Conservation (phyloP, 2,329 filamentous ascomycete species). For the Aspergillus japonicus region DNA sequence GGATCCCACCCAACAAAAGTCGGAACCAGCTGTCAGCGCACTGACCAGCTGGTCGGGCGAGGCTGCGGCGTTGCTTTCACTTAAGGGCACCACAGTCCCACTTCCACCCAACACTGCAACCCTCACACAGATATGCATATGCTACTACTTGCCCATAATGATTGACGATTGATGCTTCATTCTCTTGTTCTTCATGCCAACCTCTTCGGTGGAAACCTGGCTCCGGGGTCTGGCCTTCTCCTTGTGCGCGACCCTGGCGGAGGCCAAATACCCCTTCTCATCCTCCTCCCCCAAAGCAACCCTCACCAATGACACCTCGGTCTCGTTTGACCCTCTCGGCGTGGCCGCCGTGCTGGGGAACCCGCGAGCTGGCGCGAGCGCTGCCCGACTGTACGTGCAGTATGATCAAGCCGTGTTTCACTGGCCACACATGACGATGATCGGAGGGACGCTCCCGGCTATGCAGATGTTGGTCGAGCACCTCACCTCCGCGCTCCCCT, state of each 20-base stretch:
- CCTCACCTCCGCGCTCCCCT: conserved; percentile 24
- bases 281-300: conserved; percentile 13
- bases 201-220: background rate
- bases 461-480: conserved; percentile 35
- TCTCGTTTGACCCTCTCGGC: conserved; percentile 36
- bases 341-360: conserved; percentile 34
- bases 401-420: conserved; percentile 27
- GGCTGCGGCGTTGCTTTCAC: no score
- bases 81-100: no score
- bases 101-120: no score
- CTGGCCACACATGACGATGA: conserved; percentile 36
- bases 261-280: conserved; percentile 17
- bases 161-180: no score
- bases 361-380: conserved; percentile 30
- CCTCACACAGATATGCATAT: no score
- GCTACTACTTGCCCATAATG: no score
- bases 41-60: no score
- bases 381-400: conserved; percentile 31
- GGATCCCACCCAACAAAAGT: no score
- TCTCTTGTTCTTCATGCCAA: background rate
- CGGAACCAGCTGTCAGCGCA: no score
- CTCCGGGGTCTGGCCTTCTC: conserved; percentile 8
- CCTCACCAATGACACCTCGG: conserved; percentile 15
- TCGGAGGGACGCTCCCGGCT: conserved; percentile 31
- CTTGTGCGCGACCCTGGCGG: conserved; percentile 3